Evolutionary conservation across 768 basidiomycete genomes (phyloP).

Genomic region (Ramaria rubella): DNA sequence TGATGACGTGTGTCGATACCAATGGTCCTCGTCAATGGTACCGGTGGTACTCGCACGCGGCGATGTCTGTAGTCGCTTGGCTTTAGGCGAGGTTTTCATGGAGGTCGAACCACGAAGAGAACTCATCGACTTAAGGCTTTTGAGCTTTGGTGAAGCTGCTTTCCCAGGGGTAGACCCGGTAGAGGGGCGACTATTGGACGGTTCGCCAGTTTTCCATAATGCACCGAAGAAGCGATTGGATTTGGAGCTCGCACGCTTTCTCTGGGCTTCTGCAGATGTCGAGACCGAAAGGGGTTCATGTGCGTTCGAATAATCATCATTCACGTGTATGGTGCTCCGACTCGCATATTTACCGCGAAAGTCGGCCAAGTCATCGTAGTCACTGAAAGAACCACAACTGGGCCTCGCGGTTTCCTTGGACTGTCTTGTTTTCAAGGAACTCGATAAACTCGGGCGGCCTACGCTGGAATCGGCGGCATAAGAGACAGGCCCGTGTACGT

Average conservation of each 20-base stretch:
- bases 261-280: constrained; percentile 20
- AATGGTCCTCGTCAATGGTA: constrained; percentile 28
- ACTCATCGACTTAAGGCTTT: constrained; percentile 74
- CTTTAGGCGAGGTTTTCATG: constrained; percentile 19
- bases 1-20: background rate
- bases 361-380: constrained; percentile 82
- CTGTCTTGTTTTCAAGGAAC: constrained; percentile 3
- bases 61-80: constrained; percentile 29
- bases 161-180: background rate
- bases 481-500: constrained; percentile 32
- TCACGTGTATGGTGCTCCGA: constrained; percentile 60
- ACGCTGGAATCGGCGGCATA: background rate
- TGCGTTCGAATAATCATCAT: constrained; percentile 17
- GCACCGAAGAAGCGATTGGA: constrained; percentile 64
- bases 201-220: constrained; percentile 41
- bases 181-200: background rate
- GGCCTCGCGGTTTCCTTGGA: constrained; percentile 35
- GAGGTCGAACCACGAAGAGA: constrained; percentile 53
- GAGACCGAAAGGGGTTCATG: background rate
- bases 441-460: background rate
- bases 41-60: constrained; percentile 41
- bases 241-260: constrained; percentile 43
- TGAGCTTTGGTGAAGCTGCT: constrained; percentile 51
- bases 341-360: constrained; percentile 86
- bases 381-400: constrained; percentile 75